These are phyloP conservation scores for Linaria vulgaris DNA, from an alignment of 257 asterid species.

Conservation along the genomic window DNA sequence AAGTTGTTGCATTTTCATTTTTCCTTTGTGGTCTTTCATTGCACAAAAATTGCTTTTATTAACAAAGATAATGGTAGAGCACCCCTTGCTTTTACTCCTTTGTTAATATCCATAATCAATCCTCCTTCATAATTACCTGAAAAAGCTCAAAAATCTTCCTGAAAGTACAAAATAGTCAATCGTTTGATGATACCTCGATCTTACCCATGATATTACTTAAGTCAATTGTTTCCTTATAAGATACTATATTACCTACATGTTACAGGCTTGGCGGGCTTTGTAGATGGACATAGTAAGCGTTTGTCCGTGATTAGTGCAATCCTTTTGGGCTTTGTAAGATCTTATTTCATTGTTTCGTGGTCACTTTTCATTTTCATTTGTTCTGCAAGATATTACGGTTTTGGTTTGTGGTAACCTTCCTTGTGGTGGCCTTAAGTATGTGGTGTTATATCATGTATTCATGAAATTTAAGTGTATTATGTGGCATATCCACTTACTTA, in stretches of 20 bases:
- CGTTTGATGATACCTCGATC: not conserved
- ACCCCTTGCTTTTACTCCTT: too few relatives aligned
- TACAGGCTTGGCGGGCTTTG: constrained; percentile 74
- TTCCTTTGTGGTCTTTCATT: too few relatives aligned
- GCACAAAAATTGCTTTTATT: too few relatives aligned
- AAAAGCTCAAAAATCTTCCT: not conserved
- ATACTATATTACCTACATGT: constrained; percentile 9
- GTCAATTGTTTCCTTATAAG: constrained; percentile 4
- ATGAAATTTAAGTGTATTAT: too few relatives aligned
- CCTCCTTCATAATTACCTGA: constrained; percentile 1
- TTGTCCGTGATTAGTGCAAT: constrained; percentile 71
- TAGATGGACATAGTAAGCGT: constrained; percentile 70
- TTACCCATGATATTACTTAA: not conserved
- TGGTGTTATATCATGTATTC: not conserved
- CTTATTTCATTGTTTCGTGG: constrained; percentile 8
- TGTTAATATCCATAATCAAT: too few relatives aligned
- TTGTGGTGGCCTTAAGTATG: constrained; percentile 3
- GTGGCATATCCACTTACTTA: too few relatives aligned
- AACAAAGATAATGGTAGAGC: too few relatives aligned
- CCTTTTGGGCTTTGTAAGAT: constrained; percentile 76
- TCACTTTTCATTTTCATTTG: constrained; percentile 10
- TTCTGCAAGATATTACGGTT: constrained; percentile 3
- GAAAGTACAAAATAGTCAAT: not conserved
- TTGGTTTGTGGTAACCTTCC: not conserved
- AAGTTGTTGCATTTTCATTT: too few relatives aligned